These are phyloP conservation scores for Ophiosphaerella narmari DNA, from an alignment of 2,329 filamentous ascomycete genomes.

Conservation along the genomic window DNA sequence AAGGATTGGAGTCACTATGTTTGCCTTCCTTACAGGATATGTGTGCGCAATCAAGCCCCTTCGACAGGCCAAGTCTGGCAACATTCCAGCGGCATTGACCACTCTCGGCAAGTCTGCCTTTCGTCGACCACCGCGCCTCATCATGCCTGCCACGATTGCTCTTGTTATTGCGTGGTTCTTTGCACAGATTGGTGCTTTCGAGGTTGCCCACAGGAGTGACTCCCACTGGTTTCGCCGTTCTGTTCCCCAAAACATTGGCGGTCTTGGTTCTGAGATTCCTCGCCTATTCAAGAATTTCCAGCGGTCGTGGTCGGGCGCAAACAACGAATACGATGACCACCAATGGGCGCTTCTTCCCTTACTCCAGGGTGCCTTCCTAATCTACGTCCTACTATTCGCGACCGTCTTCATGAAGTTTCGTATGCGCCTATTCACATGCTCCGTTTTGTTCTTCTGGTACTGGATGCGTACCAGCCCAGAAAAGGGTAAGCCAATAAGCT, in stretches of 20 bases:
- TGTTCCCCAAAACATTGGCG: conserved; percentile 50
- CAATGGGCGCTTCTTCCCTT: conserved; percentile 60
- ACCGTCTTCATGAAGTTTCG: conserved; percentile 55
- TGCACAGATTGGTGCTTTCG: conserved; percentile 56
- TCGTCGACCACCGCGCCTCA: conserved; percentile 57
- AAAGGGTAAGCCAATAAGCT: conserved; percentile 47
- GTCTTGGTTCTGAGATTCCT: conserved; percentile 52
- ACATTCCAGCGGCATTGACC: conserved; percentile 51
- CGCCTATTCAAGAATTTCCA: conserved; percentile 54
- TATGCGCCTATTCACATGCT: conserved; percentile 53
- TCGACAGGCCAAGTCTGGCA: conserved; percentile 55
- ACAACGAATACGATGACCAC: conserved; percentile 59
- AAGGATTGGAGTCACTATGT: conserved; percentile 60
- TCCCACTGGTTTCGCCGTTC: conserved; percentile 59
- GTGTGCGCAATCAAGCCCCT: conserved; percentile 61
- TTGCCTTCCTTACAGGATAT: conserved; percentile 61
- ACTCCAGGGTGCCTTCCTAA: conserved; percentile 56
- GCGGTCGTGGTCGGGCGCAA: conserved; percentile 56
- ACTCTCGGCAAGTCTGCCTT: conserved; percentile 60
- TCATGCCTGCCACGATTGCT: conserved; percentile 58
- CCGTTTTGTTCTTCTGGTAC: conserved; percentile 56
- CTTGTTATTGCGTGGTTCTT: conserved; percentile 56
- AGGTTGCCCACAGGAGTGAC: conserved; percentile 54
- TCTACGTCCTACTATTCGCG: conserved; percentile 55
- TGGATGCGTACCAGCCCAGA: conserved; percentile 52